Percentiles rank a stretch among this genome's conserved stretches.
These are phyloP conservation scores for Funneliformis caledonium DNA, from an alignment of 371 early-diverging fungal species.

Conservation along the genomic window DNA sequence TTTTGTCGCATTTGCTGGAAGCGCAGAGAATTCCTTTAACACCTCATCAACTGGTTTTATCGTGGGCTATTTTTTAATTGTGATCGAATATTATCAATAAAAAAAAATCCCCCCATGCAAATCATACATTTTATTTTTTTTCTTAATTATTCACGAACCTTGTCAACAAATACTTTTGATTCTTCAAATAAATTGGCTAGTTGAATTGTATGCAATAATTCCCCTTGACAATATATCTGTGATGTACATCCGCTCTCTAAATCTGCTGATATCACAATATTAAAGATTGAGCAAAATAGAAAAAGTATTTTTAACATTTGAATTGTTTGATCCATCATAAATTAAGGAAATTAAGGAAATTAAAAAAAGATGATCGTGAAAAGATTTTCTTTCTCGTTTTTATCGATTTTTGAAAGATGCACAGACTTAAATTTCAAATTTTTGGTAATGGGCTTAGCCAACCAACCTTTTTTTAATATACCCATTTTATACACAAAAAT, in stretches of 20 bases:
- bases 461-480: too few relatives aligned
- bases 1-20: conserved; percentile 56
- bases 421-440: too few relatives aligned
- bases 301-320: too few relatives aligned
- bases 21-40: conserved; percentile 54
- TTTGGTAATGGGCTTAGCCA: too few relatives aligned
- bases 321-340: too few relatives aligned
- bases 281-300: too few relatives aligned
- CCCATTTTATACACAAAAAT: too few relatives aligned
- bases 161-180: conserved; percentile 76
- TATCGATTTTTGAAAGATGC: too few relatives aligned
- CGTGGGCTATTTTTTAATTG: conserved; percentile 55
- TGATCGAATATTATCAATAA: neutral
- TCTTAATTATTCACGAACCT: conserved; percentile 43
- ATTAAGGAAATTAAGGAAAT: too few relatives aligned
- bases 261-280: too few relatives aligned
- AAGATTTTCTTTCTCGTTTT: too few relatives aligned
- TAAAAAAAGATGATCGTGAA: too few relatives aligned
- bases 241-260: conserved; percentile 54
- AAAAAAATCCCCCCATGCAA: conserved; percentile 5
- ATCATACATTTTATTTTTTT: neutral
- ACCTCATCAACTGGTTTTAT: conserved; percentile 60
- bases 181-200: conserved; percentile 63
- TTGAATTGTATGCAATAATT: conserved; percentile 64
- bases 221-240: conserved; percentile 74